These are phyloP conservation scores for Exophiala xenobiotica DNA, from an alignment of 2,329 filamentous ascomycete genomes.

Conservation along the genomic window DNA sequence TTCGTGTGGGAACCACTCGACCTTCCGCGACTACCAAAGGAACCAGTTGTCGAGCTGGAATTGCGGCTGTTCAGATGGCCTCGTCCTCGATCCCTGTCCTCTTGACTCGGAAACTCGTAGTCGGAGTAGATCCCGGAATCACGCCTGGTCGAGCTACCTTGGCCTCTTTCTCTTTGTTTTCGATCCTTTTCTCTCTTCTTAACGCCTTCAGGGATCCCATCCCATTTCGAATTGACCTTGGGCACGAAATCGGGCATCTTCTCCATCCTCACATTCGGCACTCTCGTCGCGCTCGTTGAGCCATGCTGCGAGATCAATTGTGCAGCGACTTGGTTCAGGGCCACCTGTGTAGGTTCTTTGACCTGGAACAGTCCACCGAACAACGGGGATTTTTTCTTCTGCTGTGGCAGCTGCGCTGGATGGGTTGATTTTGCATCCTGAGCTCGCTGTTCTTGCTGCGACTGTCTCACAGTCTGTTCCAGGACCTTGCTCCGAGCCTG, in stretches of 20 bases:
- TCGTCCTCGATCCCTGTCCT: conserved; percentile 1
- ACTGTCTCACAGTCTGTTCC: conserved; percentile 2
- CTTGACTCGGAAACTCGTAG: not conserved
- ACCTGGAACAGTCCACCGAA: conserved; percentile 49
- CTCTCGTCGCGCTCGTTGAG: conserved; percentile 38
- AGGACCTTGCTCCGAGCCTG: conserved; percentile 13
- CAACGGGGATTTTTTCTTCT: conserved; percentile 38
- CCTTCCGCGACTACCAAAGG: conserved; percentile 12
- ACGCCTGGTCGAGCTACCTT: conserved; percentile 5
- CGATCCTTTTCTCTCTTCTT: conserved; percentile 36
- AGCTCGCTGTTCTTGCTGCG: not conserved
- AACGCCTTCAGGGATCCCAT: conserved; percentile 48
- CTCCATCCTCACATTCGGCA: conserved; percentile 42
- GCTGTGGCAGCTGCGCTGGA: conserved; percentile 1
- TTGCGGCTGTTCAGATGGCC: conserved; percentile 11
- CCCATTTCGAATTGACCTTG: conserved; percentile 56
- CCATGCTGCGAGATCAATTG: conserved; percentile 38
- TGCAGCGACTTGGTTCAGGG: conserved; percentile 47
- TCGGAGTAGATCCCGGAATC: conserved; percentile 8
- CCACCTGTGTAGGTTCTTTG: conserved; percentile 50
- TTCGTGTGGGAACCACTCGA: conserved; percentile 17
- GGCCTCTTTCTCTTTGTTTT: conserved; percentile 19
- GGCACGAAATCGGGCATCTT: conserved; percentile 51
- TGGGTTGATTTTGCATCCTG: not conserved
- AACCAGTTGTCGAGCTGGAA: conserved; percentile 21